These are phyloP conservation scores for Collybiopsis luxurians DNA, from an alignment of 768 basidiomycete genomes.

Conservation along the genomic window DNA sequence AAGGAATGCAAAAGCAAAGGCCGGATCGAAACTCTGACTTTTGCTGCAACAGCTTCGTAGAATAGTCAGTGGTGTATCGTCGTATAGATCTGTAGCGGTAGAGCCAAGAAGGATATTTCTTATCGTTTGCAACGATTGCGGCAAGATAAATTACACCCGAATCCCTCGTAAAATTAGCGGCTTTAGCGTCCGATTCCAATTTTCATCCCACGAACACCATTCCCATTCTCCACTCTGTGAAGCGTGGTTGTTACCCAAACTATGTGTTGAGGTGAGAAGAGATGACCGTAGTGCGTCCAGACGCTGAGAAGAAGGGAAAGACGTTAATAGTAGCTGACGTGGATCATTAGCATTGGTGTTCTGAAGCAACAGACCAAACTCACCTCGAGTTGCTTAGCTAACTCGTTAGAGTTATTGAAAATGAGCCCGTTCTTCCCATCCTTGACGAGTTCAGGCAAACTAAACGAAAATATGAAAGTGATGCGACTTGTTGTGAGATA, in stretches of 20 bases:
- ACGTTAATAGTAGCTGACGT: slow-evolving; percentile 50
- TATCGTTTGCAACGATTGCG: neutral
- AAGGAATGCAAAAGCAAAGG: slow-evolving; percentile 89
- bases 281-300: slow-evolving; percentile 52
- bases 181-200: slow-evolving; percentile 71
- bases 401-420: slow-evolving; percentile 63
- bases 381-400: slow-evolving; percentile 75
- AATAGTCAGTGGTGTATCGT: neutral
- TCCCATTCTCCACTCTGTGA: slow-evolving; percentile 31
- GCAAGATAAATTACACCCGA: neutral
- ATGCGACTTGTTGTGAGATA: neutral
- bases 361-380: slow-evolving; percentile 15
- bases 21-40: slow-evolving; percentile 78
- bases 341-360: neutral
- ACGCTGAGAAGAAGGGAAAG: slow-evolving; percentile 56
- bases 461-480: slow-evolving; percentile 24
- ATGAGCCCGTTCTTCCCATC: slow-evolving; percentile 81
- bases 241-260: slow-evolving; percentile 14
- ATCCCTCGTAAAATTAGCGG: slow-evolving; percentile 52
- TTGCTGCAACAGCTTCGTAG: slow-evolving; percentile 54
- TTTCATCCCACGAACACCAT: slow-evolving; percentile 83
- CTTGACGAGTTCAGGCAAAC: slow-evolving; percentile 84
- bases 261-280: slow-evolving; percentile 29
- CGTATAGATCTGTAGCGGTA: no score
- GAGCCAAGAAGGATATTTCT: slow-evolving; percentile 7